These are phyloP conservation scores for Tephrocybe sp. DNA, from an alignment of 768 basidiomycete genomes.

Conservation along the genomic window DNA sequence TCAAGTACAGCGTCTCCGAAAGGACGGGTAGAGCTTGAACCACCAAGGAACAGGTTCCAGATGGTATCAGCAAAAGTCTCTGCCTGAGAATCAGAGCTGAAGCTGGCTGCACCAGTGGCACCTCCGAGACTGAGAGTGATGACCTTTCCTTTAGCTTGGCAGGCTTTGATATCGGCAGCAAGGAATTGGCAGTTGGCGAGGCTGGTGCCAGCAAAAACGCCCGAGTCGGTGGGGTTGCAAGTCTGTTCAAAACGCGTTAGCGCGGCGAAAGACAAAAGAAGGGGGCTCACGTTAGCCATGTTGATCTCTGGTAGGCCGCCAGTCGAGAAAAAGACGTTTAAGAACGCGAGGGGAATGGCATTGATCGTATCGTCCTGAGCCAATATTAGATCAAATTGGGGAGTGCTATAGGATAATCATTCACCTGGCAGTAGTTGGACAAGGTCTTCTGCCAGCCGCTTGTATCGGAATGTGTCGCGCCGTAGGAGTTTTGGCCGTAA, in stretches of 20 bases:
- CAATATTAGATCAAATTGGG: background rate
- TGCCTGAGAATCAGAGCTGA: constrained; percentile 52
- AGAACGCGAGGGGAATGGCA: constrained; percentile 60
- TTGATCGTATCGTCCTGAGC: constrained; percentile 55
- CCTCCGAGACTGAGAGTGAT: constrained; percentile 52
- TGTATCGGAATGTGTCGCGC: constrained; percentile 51
- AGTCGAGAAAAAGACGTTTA: constrained; percentile 58
- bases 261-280: background rate
- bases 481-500: constrained; percentile 77
- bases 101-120: constrained; percentile 51
- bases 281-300: constrained; percentile 49
- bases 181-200: constrained; percentile 60
- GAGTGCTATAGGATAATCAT: background rate
- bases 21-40: constrained; percentile 57
- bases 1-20: constrained; percentile 70
- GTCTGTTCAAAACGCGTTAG: constrained; percentile 30
- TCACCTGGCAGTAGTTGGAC: constrained; percentile 56
- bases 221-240: constrained; percentile 44
- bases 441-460: constrained; percentile 61
- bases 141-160: constrained; percentile 55
- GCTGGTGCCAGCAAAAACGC: constrained; percentile 54
- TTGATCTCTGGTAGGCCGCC: constrained; percentile 39
- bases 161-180: constrained; percentile 54
- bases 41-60: constrained; percentile 38
- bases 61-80: constrained; percentile 49